Evolutionary conservation across 805 yeast species (phyloP).

Genomic region (Wickerhamomyces rabaulensis): DNA sequence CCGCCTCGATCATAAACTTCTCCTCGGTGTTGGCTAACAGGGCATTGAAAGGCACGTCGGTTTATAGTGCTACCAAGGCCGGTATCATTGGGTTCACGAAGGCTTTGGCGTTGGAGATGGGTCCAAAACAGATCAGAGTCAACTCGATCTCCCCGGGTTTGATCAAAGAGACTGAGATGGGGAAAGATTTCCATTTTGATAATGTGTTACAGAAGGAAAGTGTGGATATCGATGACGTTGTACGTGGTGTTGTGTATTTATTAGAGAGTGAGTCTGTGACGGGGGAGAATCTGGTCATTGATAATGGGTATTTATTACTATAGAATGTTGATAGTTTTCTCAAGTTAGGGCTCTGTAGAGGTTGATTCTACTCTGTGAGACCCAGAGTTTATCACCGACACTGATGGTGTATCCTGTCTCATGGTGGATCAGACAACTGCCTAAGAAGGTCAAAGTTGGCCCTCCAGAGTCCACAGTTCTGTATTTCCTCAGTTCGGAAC

Average conservation of each 20-base stretch:
- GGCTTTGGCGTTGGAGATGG: slow-evolving; percentile 55
- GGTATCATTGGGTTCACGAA: slow-evolving; percentile 62
- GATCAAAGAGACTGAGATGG: slow-evolving; percentile 61
- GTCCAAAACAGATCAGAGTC: slow-evolving; percentile 47
- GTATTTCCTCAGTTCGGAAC: slow-evolving; percentile 11
- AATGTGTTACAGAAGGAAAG: slow-evolving; percentile 15
- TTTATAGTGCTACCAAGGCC: slow-evolving; percentile 67
- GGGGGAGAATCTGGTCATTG: slow-evolving; percentile 27
- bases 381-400: slow-evolving; percentile 14
- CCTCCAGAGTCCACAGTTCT: slow-evolving; percentile 16
- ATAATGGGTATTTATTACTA: slow-evolving; percentile 22
- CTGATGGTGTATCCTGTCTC: slow-evolving; percentile 15
- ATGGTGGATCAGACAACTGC: slow-evolving; percentile 15
- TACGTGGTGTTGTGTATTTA: slow-evolving; percentile 18
- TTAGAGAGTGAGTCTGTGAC: slow-evolving; percentile 22
- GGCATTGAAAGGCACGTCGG: slow-evolving; percentile 51
- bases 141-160: slow-evolving; percentile 69
- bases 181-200: slow-evolving; percentile 13
- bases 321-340: background rate
- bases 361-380: slow-evolving; percentile 10
- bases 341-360: background rate
- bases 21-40: slow-evolving; percentile 57
- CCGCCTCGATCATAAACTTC: slow-evolving; percentile 48
- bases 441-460: slow-evolving; percentile 10
- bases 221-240: slow-evolving; percentile 20